Conservation (phyloP, 1,284 basidiomycete genomes). For the Papiliotrema laurentii region DNA sequence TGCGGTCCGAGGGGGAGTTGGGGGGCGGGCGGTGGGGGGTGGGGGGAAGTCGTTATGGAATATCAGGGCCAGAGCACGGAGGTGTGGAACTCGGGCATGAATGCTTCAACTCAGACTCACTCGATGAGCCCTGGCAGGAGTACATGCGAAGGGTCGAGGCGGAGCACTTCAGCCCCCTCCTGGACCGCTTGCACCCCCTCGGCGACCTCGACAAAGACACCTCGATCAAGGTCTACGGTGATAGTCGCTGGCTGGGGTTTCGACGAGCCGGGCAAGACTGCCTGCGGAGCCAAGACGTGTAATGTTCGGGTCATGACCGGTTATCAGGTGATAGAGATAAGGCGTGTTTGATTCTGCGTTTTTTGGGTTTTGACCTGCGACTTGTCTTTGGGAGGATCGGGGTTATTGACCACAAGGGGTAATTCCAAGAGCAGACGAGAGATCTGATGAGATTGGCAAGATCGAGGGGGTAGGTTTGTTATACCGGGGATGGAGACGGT, state of each 20-base stretch:
- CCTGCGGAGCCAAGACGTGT: conserved; percentile 34
- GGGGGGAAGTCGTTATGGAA: too few species aligned
- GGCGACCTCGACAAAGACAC: too few species aligned
- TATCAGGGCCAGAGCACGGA: too few species aligned
- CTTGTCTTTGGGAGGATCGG: too few species aligned
- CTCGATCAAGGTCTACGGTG: conserved; percentile 62
- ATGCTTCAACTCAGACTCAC: conserved; percentile 53
- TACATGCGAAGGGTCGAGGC: conserved; percentile 37
- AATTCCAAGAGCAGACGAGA: too few species aligned
- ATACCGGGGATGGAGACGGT: too few species aligned
- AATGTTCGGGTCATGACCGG: background rate
- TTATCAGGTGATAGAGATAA: background rate
- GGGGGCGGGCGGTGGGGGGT: background rate
- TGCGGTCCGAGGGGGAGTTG: background rate
- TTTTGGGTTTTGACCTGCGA: too few species aligned
- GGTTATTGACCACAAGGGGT: too few species aligned
- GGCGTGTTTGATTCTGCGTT: background rate
- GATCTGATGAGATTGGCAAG: too few species aligned
- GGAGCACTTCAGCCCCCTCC: too few species aligned
- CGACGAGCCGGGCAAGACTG: conserved; percentile 57
- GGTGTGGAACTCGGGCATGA: background rate
- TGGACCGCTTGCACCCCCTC: too few species aligned
- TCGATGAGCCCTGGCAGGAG: conserved; percentile 82
- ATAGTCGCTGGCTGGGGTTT: conserved; percentile 65
- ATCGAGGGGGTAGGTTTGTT: too few species aligned